Evolutionary conservation across 2,329 filamentous ascomycete species (phyloP), one percentile per base, ranked within the genome.

Genomic region (Alternaria brassicae): DNA sequence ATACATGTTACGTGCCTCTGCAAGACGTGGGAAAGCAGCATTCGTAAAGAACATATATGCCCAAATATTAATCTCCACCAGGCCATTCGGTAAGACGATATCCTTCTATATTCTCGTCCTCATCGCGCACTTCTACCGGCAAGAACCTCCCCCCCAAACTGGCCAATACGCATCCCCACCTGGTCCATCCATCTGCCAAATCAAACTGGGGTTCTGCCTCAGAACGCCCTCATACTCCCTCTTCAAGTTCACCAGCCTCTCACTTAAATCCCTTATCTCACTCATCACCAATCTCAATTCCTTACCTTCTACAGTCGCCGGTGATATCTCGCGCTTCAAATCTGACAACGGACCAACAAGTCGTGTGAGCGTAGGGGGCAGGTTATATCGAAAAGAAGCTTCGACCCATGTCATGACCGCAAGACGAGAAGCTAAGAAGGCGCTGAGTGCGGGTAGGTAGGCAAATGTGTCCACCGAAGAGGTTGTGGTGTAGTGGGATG

Each of bases 391-490:
- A 60, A 70, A 75, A 0, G 73, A 76, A 7, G 73, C 72, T 61
- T 76, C 73, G 27, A 72, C 71, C 73, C 73, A 76, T 3, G 67
- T 57, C 5, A 72, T 72, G 6, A 74, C 60, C 7, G 72, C 69
- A 8, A 65, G 21, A 12, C 71, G 71, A 9, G 70, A 68, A 8
- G 66, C 61, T 5, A 76, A 58, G 39, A 76, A 73, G 12, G 65
- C 57, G 15, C 59, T 65, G 13, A 76, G 65, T 3, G 68, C 54
- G 8, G 68, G 55, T 3, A 76, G 65, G 58, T 68, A 76, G 25
- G 70, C 58, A n/a, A 56, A 39, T 25, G 36, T 49, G 3, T 40
- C 19, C 21, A 56, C 49, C 42, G 48, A 15, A 6, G 41, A 51
- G 27, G 27, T 36, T 17, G 48, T 42, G 21, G 45, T 53, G 23